Conservation (phyloP, 116 monocot genomes). For the Phalaenopsis hybrid region DNA sequence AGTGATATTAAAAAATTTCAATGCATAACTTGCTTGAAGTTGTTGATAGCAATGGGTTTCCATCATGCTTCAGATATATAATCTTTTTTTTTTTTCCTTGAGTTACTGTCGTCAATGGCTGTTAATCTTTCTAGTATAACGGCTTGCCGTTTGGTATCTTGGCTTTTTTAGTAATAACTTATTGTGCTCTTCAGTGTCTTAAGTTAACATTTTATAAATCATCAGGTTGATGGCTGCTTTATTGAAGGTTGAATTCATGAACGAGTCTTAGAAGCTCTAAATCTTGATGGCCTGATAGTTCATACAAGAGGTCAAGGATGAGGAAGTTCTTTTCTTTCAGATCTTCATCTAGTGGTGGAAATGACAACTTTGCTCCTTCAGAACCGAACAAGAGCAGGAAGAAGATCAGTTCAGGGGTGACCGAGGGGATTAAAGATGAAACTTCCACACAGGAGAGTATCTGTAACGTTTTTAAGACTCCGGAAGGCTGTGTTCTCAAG, state of each 20-base stretch:
- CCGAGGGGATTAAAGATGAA: slow-evolving; percentile 24
- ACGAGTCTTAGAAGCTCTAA: background rate
- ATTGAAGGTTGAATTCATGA: slow-evolving; percentile 3
- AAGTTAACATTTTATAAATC: background rate
- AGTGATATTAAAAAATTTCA: no score
- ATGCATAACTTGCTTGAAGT: background rate
- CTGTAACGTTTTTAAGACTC: slow-evolving; percentile 1
- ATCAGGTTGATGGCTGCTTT: background rate
- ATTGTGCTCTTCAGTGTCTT: background rate
- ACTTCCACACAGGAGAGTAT: background rate
- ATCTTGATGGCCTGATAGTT: background rate
- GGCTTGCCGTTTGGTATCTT: background rate
- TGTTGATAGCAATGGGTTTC: background rate
- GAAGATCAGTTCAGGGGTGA: slow-evolving; percentile 15
- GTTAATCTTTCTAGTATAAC: background rate
- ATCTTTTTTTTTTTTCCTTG: background rate
- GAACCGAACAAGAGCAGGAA: slow-evolving; percentile 13
- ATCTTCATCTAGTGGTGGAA: slow-evolving; percentile 28
- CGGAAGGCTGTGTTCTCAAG: slow-evolving; percentile 14
- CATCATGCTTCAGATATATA: background rate
- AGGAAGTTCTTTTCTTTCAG: slow-evolving; percentile 65
- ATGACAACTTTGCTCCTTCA: slow-evolving; percentile 7
- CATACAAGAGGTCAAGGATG: slow-evolving; percentile 26
- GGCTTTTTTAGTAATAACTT: background rate
- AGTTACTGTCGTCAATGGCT: background rate